Percentiles rank a stretch among this genome's conserved stretches.
These are phyloP conservation scores for Calophaca sinica DNA, from an alignment of 306 rosid species.

Conservation along the genomic window DNA sequence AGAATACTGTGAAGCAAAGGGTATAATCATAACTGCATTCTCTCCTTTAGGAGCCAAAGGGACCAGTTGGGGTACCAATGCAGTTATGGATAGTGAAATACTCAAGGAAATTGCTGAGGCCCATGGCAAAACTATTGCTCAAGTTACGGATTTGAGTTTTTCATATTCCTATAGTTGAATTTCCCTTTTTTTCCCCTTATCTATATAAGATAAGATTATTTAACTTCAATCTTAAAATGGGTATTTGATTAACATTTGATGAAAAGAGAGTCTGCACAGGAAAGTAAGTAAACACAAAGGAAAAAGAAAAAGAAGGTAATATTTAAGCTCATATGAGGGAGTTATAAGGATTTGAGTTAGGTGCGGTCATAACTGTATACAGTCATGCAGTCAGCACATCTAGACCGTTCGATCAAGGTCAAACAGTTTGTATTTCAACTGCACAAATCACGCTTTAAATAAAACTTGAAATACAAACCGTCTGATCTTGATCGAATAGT, in stretches of 20 bases:
- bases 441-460: too few relatives aligned
- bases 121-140: constrained; percentile 52
- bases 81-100: constrained; percentile 53
- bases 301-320: background rate
- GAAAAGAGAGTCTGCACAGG: background rate
- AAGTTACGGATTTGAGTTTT: constrained; percentile 40
- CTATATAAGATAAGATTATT: background rate
- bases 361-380: too few relatives aligned
- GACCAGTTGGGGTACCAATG: constrained; percentile 52
- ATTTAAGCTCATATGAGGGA: background rate
- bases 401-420: too few relatives aligned
- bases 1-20: constrained; percentile 55
- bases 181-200: background rate
- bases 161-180: background rate
- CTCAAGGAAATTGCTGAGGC: constrained; percentile 56
- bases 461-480: too few relatives aligned
- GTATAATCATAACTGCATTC: constrained; percentile 58
- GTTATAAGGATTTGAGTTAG: background rate
- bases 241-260: background rate
- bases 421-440: too few relatives aligned
- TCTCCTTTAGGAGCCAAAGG: constrained; percentile 66
- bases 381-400: too few relatives aligned
- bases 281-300: background rate
- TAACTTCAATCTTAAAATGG: background rate
- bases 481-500: too few relatives aligned